Evolutionary conservation across 139 green algal species (phyloP).

Genomic region (Marvania coccoides): DNA sequence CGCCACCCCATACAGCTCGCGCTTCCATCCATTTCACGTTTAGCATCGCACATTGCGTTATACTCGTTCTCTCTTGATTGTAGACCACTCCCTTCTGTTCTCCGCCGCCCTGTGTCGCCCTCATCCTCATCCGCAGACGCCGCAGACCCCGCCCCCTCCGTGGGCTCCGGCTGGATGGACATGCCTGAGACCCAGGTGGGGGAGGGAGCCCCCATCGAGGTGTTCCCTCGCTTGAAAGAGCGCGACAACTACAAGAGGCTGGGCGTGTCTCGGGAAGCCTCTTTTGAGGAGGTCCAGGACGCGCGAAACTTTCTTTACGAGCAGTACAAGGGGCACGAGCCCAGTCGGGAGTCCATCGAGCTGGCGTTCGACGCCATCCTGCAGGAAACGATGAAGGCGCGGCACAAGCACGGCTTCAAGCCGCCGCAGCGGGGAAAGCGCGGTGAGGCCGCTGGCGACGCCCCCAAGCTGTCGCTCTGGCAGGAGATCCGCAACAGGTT

Average conservation of each 20-base stretch:
- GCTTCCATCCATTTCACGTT: background rate
- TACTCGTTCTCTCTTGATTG: no score
- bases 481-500: slow-evolving; percentile 40
- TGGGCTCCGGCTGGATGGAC: slow-evolving; percentile 35
- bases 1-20: background rate
- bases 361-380: slow-evolving; percentile 74
- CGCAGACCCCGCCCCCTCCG: background rate
- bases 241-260: slow-evolving; percentile 72
- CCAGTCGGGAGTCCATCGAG: slow-evolving; percentile 73
- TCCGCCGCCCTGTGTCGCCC: background rate
- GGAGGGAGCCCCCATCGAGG: background rate
- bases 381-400: slow-evolving; percentile 52
- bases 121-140: background rate
- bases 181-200: slow-evolving; percentile 21
- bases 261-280: slow-evolving; percentile 55
- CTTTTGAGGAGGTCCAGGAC: slow-evolving; percentile 76
- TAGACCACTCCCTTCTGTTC: no score
- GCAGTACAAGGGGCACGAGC: slow-evolving; percentile 71
- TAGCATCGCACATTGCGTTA: no score
- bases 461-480: slow-evolving; percentile 5
- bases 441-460: slow-evolving; percentile 31
- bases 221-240: slow-evolving; percentile 63
- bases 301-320: slow-evolving; percentile 71
- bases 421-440: slow-evolving; percentile 45
- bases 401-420: slow-evolving; percentile 62